Base-by-base conservation (phyloP, 257 asterid genomes). In the Nicotiana obtusifolia region DNA sequence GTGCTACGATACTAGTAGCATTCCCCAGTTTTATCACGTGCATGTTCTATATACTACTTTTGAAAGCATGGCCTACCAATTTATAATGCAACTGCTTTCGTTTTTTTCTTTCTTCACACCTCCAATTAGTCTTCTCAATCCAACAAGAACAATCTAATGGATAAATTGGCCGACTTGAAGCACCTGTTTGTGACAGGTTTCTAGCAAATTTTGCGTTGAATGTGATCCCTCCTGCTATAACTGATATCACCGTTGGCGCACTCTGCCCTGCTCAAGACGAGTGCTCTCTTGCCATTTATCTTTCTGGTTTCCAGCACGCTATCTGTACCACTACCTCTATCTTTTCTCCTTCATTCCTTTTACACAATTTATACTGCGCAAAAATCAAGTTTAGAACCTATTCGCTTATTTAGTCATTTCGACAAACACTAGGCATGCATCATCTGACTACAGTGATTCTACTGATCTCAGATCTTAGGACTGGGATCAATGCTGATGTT, bases 251-350 rank as follows among this genome's bases (percentile, higher is more conserved):
- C 2, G 77, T 91, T 85, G 88, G 75, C 37, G 94, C 92, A 1
- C 84, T 91, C 7, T 90, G 94, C 66, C 91, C 90, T 19, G 89
- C 92, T 13, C 64, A 90, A 83, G 92, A 89, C 59, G 87, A 88
- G 62, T 90, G 94, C 81, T 89, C 94, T 6, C 89, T 89, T 77
- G 91, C 94, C 77, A 90, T 91, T 87, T 91, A 89, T 81, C 89
- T 89, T 14, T 53, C 92, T 0, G 92, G 92, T 33, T 78, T 88
- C 26, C 94, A 91, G 69, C 92, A 89, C 31, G 94, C 92, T 77
- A 92, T 91, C 83, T 7, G 83, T 56, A 4, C 22, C 20, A 14
- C n/a, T 28, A 64, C 44, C 31, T 62, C n/a, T 28, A 17, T 64
- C n/a, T 64, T 62, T 37, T 37, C 47, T 37, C 7, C 68, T 61